Base-by-base conservation (phyloP, 1,139 yeast species). In the Blastobotrys raffinosifermentans region DNA sequence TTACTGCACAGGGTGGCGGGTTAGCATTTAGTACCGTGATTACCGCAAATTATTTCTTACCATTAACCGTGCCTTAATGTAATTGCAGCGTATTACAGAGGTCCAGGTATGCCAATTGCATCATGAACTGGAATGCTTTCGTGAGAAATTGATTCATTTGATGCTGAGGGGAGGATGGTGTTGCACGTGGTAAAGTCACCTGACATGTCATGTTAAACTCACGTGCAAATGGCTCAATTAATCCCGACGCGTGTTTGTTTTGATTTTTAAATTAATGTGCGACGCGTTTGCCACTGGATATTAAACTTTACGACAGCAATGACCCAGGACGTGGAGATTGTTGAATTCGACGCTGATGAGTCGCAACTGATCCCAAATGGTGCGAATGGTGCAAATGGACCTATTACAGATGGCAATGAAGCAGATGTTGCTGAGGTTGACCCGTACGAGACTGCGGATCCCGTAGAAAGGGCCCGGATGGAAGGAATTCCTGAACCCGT, bases 311-410 rank as follows among this genome's bases (percentile, higher is more conserved):
- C 11, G 61, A 63, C 2, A 55, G 67, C 23, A 65, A 66, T 31
- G 76, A 76, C 0, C 76, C 76, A 3, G 59, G 71, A 30, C 72
- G n/a, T n/a, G n/a, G n/a, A n/a, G n/a, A n/a, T n/a, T n/a, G n/a
- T n/a, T n/a, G n/a, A n/a, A n/a, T n/a, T n/a, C 27, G 13, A 25
- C 6, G 27, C 7, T n/a, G 27, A 25, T 8, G 7, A 8, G 6
- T 25, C 27, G 15, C 27, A 25, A 14, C 27, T 25, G 15, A 25
- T 25, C 11, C 11, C 27, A 13, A 25, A 10, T 21, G 31, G 9
- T 7, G 9, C 8, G 7, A 15, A 6, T 14, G 21, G 9, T 6
- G 16, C 16, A 21, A 15, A 10, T 15, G 31, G 16, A 14, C 9
- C 21, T n/a, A 21, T 10, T 6, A 31, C 10, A 23, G 19, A 21